A percentile compares a stretch with the other conserved stretches of the same genome.
Conservation (phyloP, 2,329 filamentous ascomycete species). For the Paramyrothecium roridum region DNA sequence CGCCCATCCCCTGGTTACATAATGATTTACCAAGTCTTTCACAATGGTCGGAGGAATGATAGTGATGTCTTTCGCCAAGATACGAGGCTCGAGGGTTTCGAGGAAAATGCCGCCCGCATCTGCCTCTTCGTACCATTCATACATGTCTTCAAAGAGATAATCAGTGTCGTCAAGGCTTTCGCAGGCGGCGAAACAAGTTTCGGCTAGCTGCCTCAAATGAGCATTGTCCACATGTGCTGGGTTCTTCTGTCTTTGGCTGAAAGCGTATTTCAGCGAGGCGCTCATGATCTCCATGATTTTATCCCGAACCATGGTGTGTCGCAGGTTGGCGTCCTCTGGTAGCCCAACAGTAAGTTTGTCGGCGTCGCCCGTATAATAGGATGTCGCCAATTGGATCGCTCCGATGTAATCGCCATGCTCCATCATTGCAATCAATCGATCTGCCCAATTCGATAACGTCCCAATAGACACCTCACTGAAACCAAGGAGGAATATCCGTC, state of each 20-base stretch:
- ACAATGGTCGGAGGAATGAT: conserved; percentile 78
- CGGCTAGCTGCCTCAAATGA: conserved; percentile 73
- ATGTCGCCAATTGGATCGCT: conserved; percentile 85
- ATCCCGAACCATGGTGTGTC: conserved; percentile 81
- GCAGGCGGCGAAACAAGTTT: conserved; percentile 81
- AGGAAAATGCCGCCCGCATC: conserved; percentile 74
- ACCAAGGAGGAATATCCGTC: conserved; percentile 86
- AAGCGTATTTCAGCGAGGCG: conserved; percentile 86
- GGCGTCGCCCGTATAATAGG: conserved; percentile 87
- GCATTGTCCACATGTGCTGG: conserved; percentile 43
- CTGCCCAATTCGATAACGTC: conserved; percentile 93
- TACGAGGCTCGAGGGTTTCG: conserved; percentile 83
- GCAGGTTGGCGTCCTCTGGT: conserved; percentile 73
- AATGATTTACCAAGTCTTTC: conserved; percentile 82
- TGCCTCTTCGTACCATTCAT: conserved; percentile 82
- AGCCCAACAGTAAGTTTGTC: conserved; percentile 93
- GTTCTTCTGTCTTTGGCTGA: conserved; percentile 60
- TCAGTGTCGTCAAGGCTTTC: conserved; percentile 73
- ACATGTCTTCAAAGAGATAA: conserved; percentile 88
- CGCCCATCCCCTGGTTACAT: conserved; percentile 71
- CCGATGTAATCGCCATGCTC: conserved; percentile 94
- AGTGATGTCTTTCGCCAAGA: conserved; percentile 73
- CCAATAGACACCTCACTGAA: conserved; percentile 91
- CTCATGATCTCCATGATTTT: conserved; percentile 91
- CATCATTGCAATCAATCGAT: conserved; percentile 89